Evolutionary conservation across 106 monocot species (phyloP).

Genomic region (Hemerocallis citrina): DNA sequence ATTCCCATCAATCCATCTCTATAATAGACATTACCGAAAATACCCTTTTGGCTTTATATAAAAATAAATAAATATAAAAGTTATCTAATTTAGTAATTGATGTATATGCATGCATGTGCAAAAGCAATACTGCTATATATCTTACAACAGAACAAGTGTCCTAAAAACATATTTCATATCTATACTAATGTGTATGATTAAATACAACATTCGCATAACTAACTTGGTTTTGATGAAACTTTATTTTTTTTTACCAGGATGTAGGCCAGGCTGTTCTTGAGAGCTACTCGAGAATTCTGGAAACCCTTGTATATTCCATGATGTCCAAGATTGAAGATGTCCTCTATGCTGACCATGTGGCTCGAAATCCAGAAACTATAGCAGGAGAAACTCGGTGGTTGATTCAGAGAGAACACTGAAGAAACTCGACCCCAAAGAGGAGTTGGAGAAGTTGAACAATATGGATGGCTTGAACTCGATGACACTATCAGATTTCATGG

Average conservation of each 20-base stretch:
- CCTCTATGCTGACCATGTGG: conserved; percentile 34
- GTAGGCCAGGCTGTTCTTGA: conserved; percentile 61
- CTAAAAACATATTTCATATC: no score
- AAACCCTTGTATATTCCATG: conserved; percentile 47
- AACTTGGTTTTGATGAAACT: conserved; percentile 5
- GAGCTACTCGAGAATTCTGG: conserved; percentile 69
- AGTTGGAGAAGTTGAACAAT: conserved; percentile 50
- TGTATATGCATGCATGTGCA: no score
- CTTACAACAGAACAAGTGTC: no score
- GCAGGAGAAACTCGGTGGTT: neutral
- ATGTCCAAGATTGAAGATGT: conserved; percentile 73
- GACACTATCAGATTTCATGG: conserved; percentile 68
- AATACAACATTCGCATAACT: no score
- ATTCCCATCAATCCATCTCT: no score
- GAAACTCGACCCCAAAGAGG: conserved; percentile 39
- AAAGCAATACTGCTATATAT: no score
- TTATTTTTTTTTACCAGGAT: no score
- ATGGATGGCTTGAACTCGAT: conserved; percentile 29
- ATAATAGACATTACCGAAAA: no score
- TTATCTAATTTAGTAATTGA: no score
- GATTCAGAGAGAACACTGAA: conserved; percentile 6
- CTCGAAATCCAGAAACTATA: conserved; percentile 27
- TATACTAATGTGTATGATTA: no score
- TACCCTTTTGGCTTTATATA: no score
- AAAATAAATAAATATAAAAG: no score